Conservation (phyloP, 2,329 filamentous ascomycete species). For the Clathrospora elynae region DNA sequence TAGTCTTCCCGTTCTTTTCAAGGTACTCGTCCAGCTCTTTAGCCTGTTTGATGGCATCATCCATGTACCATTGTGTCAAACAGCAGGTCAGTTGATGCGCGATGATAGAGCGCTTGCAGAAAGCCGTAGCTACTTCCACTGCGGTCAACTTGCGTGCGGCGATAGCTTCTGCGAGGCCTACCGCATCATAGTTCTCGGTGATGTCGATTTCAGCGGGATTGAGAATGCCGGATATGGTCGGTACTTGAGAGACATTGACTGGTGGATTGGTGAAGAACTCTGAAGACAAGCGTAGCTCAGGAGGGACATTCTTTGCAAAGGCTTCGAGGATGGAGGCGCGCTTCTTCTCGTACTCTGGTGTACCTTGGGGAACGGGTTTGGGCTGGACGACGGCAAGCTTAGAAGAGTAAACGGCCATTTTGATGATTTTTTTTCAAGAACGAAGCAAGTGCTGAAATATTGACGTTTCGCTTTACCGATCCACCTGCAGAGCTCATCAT, state of each 20-base stretch:
- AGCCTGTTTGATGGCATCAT: slow-evolving; percentile 24
- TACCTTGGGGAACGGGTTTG: slow-evolving; percentile 22
- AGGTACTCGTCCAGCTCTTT: slow-evolving; percentile 52
- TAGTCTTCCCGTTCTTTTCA: slow-evolving; percentile 24
- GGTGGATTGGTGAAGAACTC: slow-evolving; percentile 20
- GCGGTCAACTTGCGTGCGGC: slow-evolving; percentile 45
- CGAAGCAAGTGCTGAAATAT: too few relatives aligned
- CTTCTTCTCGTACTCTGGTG: slow-evolving; percentile 24
- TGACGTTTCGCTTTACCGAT: too few relatives aligned
- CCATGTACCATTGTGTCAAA: slow-evolving; percentile 30
- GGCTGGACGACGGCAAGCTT: slow-evolving; percentile 17
- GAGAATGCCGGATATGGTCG: slow-evolving; percentile 51
- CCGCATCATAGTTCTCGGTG: slow-evolving; percentile 55
- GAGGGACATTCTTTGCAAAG: slow-evolving; percentile 22
- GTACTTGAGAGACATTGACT: slow-evolving; percentile 25
- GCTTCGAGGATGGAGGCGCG: slow-evolving; percentile 19
- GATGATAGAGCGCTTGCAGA: slow-evolving; percentile 28
- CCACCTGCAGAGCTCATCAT: too few relatives aligned
- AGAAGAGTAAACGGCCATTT: slow-evolving; percentile 6
- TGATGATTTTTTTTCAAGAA: not conserved
- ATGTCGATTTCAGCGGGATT: slow-evolving; percentile 55
- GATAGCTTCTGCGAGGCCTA: slow-evolving; percentile 50
- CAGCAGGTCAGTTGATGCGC: slow-evolving; percentile 26
- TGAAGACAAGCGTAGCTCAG: slow-evolving; percentile 15
- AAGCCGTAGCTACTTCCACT: slow-evolving; percentile 45